A percentile compares a stretch with the other conserved stretches of the same genome.
These are phyloP conservation scores for Parachaetomium inaequale DNA, from an alignment of 495 filamentous ascomycete genomes.

Conservation along the genomic window DNA sequence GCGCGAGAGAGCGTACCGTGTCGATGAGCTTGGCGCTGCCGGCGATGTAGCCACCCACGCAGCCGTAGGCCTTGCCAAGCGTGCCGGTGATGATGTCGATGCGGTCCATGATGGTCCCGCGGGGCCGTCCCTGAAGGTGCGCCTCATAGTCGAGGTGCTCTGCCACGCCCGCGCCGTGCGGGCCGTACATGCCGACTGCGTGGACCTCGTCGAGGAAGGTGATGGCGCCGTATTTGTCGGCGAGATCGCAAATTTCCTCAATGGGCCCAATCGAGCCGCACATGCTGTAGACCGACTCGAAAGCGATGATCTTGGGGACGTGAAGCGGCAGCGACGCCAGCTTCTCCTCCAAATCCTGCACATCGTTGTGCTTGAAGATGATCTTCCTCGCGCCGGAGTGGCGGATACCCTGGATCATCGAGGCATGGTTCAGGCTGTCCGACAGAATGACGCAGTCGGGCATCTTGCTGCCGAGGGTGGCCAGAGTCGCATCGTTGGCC, in stretches of 20 bases:
- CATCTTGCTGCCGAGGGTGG: slow-evolving; percentile 91
- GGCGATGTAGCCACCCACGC: slow-evolving; percentile 96
- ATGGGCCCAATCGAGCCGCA: slow-evolving; percentile 96
- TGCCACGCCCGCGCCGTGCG: slow-evolving; percentile 91
- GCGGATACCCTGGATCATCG: slow-evolving; percentile 98
- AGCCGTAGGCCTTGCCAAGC: slow-evolving; percentile 95
- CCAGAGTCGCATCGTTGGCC: slow-evolving; percentile 95
- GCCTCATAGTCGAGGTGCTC: slow-evolving; percentile 95
- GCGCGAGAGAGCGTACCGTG: slow-evolving; percentile 90
- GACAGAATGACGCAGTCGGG: slow-evolving; percentile 94
- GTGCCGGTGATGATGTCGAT: slow-evolving; percentile 97
- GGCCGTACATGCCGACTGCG: slow-evolving; percentile 98
- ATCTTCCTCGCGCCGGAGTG: slow-evolving; percentile 95
- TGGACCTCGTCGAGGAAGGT: slow-evolving; percentile 99
- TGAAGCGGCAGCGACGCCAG: slow-evolving; percentile 78
- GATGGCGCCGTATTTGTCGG: slow-evolving; percentile 94
- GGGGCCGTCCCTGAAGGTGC: slow-evolving; percentile 59
- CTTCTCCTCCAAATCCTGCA: slow-evolving; percentile 84
- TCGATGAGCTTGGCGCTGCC: slow-evolving; percentile 86
- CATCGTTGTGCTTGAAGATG: slow-evolving; percentile 97
- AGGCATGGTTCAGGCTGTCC: slow-evolving; percentile 94
- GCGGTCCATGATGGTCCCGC: slow-evolving; percentile 89
- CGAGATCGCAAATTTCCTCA: slow-evolving; percentile 89
- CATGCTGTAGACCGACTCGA: slow-evolving; percentile 98
- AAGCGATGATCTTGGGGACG: slow-evolving; percentile 95